Evolutionary conservation across 352 stramenopile genomes (phyloP).

Genomic region (Pythium dissimile): DNA sequence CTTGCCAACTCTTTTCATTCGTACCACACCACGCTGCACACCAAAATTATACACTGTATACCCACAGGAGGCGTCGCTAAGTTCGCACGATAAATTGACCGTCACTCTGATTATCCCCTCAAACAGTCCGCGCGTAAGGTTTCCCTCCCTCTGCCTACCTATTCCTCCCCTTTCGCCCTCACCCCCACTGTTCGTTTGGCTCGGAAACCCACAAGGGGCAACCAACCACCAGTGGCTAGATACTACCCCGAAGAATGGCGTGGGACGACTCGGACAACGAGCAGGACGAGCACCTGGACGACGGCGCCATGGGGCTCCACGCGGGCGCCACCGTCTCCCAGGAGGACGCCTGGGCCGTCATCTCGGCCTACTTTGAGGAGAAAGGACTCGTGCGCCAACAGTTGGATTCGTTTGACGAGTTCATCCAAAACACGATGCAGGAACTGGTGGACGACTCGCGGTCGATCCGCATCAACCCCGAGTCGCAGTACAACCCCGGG

Average conservation of each 20-base stretch:
- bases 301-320: slow-evolving; percentile 37
- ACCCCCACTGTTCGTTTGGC: slow-evolving; percentile 32
- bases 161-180: slow-evolving; percentile 1
- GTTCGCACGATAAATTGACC: slow-evolving; percentile 13
- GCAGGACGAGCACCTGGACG: slow-evolving; percentile 41
- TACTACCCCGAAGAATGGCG: no score
- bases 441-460: slow-evolving; percentile 98
- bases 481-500: slow-evolving; percentile 95
- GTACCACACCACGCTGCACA: slow-evolving; percentile 11
- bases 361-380: slow-evolving; percentile 99
- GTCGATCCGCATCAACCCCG: slow-evolving; percentile 95
- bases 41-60: neutral
- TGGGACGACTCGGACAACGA: slow-evolving; percentile 44
- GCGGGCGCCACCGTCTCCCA: slow-evolving; percentile 91
- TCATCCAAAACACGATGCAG: slow-evolving; percentile 99
- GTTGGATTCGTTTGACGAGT: slow-evolving; percentile 99
- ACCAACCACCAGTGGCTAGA: no score
- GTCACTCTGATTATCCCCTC: slow-evolving; percentile 15
- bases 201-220: slow-evolving; percentile 8
- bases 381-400: slow-evolving; percentile 99
- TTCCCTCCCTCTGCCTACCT: neutral
- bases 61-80: no score
- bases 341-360: slow-evolving; percentile 99
- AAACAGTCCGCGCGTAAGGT: neutral
- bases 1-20: neutral